Base-by-base conservation (phyloP, 345 rosid genomes). In the Viola odorata region DNA sequence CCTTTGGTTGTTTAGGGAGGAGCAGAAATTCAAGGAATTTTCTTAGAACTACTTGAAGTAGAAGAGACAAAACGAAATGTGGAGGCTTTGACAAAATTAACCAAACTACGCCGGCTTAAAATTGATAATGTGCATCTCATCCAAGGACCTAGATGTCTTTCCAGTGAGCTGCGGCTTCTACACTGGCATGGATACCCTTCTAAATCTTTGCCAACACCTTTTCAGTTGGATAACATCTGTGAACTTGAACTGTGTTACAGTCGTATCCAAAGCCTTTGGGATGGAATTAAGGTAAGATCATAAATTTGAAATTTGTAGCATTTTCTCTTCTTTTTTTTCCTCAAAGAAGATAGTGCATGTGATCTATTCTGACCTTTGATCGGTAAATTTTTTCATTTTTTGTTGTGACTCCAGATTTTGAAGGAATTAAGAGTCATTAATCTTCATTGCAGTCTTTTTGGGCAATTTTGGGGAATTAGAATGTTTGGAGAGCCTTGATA, bases 31-130 rank as follows among this genome's bases (percentile, higher is more conserved):
- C 75, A 71, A 69, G 82, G 68, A 8, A 65, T 72, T 39, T 39
- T 62, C 36, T 53, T 67, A n/a, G 64, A 69, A 23, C 17, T 66
- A 50, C 16, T 67, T 1, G 59, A 48, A 59, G 12, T 44, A 1
- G 64, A 59, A 52, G 72, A 58, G 61, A 56, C 72, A 9, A 60
- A 61, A 38, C 63, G 59, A 10, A 71, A 57, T 49, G 66, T 69
- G 6, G 63, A 61, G 52, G 65, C 73, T 3, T 69, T 78, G 47
- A 41, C 50, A 38, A 65, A 66, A 47, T 69, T 75, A 73, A 57
- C 38, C 57, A 68, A 66, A 47, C 72, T 78, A 51, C 55, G 82
- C 12, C 45, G 68, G 66, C 76, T 78, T 38, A 61, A 45, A 12
- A 55, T 77, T 40, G 55, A 41, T 56, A 69, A 60, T 9, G 53